These are phyloP conservation scores for Arctium minus DNA, from an alignment of 129 eudicot species.

Conservation along the genomic window DNA sequence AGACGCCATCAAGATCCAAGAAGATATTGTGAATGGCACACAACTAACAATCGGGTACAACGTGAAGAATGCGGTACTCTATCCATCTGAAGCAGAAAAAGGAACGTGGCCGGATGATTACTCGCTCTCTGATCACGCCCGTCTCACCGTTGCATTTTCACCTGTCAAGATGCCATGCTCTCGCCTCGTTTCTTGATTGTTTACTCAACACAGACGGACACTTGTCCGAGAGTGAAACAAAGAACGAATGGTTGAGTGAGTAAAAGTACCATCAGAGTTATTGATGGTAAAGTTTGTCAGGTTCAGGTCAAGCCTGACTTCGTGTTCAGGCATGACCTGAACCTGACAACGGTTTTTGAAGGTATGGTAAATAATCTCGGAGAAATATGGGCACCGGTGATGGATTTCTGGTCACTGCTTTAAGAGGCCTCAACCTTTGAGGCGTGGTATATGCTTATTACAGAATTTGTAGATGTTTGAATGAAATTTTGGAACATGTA, in stretches of 20 bases:
- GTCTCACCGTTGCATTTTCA: slow-evolving; percentile 78
- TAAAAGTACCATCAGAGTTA: not conserved
- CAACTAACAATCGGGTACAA: slow-evolving; percentile 60
- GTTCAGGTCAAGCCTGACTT: not conserved
- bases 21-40: slow-evolving; percentile 20
- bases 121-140: slow-evolving; percentile 89
- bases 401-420: not conserved
- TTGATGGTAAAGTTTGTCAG: not conserved
- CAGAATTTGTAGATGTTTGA: not conserved
- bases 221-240: not conserved
- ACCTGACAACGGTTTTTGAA: not conserved
- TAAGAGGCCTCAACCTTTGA: not conserved
- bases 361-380: not conserved
- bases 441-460: not conserved
- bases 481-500: not conserved
- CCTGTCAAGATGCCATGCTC: slow-evolving; percentile 32
- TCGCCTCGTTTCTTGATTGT: not conserved
- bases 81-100: slow-evolving; percentile 79
- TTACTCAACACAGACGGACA: not conserved
- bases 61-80: slow-evolving; percentile 76
- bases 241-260: not conserved
- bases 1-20: slow-evolving; percentile 24
- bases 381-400: not conserved
- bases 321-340: not conserved
- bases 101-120: slow-evolving; percentile 91